These are phyloP conservation scores for Kwoniella mangroviensis DNA, from an alignment of 768 basidiomycete genomes.

Conservation along the genomic window DNA sequence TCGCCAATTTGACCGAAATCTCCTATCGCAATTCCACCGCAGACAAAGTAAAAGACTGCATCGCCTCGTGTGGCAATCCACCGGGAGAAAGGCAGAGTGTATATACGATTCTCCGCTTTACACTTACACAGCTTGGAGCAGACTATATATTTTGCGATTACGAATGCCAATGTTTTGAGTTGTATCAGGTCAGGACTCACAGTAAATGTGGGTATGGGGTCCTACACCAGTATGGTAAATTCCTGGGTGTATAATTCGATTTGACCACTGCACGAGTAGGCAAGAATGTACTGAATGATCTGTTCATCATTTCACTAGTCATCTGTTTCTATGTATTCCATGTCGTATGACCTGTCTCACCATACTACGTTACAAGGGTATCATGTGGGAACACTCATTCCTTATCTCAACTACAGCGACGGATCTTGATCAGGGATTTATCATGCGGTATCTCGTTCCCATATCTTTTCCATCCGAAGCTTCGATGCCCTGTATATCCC, in stretches of 20 bases:
- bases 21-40: not conserved
- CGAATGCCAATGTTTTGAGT: not conserved
- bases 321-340: too few species aligned
- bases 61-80: not conserved
- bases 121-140: not conserved
- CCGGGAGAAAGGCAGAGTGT: not conserved
- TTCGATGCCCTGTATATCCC: too few species aligned
- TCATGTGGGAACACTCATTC: too few species aligned
- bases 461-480: too few species aligned
- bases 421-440: too few species aligned
- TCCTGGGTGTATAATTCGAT: not conserved
- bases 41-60: conserved; percentile 1
- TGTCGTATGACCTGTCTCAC: too few species aligned
- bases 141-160: not conserved
- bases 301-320: too few species aligned
- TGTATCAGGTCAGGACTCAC: not conserved
- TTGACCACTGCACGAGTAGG: too few species aligned
- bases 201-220: not conserved
- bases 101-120: not conserved
- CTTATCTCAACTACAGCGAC: too few species aligned
- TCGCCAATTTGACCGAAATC: not conserved
- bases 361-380: too few species aligned
- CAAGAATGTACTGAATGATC: too few species aligned
- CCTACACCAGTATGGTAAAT: not conserved
- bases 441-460: too few species aligned